Percentiles rank a stretch among this genome's conserved stretches.
Evolutionary conservation across 2,329 filamentous ascomycete genomes (phyloP).

Genomic region (Fusarium gaditjirri): DNA sequence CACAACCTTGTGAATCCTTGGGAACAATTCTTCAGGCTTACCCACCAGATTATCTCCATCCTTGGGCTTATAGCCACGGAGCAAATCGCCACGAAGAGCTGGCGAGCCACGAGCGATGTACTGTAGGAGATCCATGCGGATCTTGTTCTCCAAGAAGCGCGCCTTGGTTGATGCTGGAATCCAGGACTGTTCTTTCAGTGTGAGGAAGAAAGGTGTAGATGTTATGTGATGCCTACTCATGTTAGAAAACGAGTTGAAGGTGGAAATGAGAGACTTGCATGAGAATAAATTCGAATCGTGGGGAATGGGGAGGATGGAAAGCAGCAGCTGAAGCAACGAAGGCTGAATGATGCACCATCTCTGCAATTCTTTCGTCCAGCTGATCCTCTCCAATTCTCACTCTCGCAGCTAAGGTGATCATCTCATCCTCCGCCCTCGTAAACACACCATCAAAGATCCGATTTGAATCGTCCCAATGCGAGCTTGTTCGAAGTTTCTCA

Average conservation of each 20-base stretch:
- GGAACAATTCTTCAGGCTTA: conserved; percentile 61
- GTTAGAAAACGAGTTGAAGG: background rate
- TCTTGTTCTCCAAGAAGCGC: conserved; percentile 84
- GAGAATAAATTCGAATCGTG: conserved; percentile 85
- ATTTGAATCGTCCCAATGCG: conserved; percentile 62
- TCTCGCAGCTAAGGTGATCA: conserved; percentile 68
- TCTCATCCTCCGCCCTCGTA: conserved; percentile 68
- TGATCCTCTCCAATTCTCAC: conserved; percentile 67
- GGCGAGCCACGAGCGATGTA: conserved; percentile 77
- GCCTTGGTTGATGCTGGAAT: conserved; percentile 69
- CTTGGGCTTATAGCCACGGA: conserved; percentile 68
- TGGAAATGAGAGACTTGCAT: conserved; percentile 54
- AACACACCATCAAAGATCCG: conserved; percentile 78
- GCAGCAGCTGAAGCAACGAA: conserved; percentile 65
- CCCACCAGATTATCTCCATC: conserved; percentile 55
- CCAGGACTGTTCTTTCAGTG: conserved; percentile 70
- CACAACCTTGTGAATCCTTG: conserved; percentile 57
- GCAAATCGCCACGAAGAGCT: conserved; percentile 66
- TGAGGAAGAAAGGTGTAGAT: conserved; percentile 75
- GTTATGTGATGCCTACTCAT: conserved; percentile 78
- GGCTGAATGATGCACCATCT: conserved; percentile 75
- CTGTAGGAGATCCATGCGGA: conserved; percentile 76
- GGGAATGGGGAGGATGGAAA: conserved; percentile 69
- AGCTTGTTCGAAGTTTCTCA: conserved; percentile 65
- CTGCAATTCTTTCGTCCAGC: conserved; percentile 63